Percentiles rank a stretch among this genome's conserved stretches.
These are phyloP conservation scores for Heracleum sosnowskyi DNA, from an alignment of 129 eudicot genomes.

Conservation along the genomic window DNA sequence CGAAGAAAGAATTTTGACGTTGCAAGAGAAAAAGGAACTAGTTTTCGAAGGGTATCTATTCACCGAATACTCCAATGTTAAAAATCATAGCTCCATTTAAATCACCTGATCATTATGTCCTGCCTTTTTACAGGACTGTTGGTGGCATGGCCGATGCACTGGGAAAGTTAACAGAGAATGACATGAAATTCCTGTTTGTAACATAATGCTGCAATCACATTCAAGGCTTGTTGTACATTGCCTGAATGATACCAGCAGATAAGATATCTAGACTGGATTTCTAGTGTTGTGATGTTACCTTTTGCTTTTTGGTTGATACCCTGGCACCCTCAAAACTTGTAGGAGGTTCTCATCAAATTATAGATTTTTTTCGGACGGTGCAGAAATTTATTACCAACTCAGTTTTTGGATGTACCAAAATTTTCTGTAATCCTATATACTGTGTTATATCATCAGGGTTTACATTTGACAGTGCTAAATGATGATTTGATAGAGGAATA, in stretches of 20 bases:
- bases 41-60: constrained; percentile 78
- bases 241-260: neutral
- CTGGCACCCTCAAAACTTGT: too few relatives aligned
- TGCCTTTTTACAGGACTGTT: constrained; percentile 49
- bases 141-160: constrained; percentile 79
- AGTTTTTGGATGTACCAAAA: too few relatives aligned
- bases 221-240: neutral
- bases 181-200: constrained; percentile 67
- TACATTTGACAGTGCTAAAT: too few relatives aligned
- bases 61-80: neutral
- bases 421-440: too few relatives aligned
- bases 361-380: too few relatives aligned
- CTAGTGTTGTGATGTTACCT: neutral
- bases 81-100: neutral
- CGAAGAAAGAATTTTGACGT: constrained; percentile 84
- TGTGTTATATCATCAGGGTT: too few relatives aligned
- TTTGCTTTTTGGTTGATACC: neutral
- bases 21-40: constrained; percentile 90
- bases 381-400: too few relatives aligned
- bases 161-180: constrained; percentile 67
- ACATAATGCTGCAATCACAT: constrained; percentile 12
- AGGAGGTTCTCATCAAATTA: too few relatives aligned
- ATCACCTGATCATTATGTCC: neutral
- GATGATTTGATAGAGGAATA: too few relatives aligned
- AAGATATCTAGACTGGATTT: neutral